These are phyloP conservation scores for Hanseniaspora sp. DNA, from an alignment of 1,139 yeast genomes.

Conservation along the genomic window DNA sequence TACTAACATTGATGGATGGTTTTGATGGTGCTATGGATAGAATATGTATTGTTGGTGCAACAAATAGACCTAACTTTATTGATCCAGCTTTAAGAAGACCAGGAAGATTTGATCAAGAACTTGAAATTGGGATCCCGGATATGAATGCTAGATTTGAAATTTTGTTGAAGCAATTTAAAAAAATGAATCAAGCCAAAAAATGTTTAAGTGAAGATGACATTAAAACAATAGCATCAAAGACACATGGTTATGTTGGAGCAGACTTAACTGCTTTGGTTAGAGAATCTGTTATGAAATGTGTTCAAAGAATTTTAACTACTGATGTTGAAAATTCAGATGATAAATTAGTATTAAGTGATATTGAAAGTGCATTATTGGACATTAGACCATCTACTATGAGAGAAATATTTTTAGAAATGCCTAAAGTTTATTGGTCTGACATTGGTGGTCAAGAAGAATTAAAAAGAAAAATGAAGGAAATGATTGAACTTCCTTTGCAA, in stretches of 20 bases:
- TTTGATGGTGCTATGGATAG: conserved; percentile 43
- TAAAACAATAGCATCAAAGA: conserved; percentile 48
- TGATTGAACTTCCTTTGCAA: conserved; percentile 81
- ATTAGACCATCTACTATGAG: conserved; percentile 95
- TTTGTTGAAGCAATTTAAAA: conserved; percentile 46
- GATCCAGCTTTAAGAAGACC: conserved; percentile 87
- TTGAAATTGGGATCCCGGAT: conserved; percentile 71
- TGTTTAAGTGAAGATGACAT: conserved; percentile 39
- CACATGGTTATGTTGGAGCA: conserved; percentile 75
- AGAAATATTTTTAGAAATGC: conserved; percentile 86
- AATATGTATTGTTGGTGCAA: conserved; percentile 70
- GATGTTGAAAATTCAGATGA: conserved; percentile 30
- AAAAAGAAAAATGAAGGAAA: conserved; percentile 70
- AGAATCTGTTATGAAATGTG: conserved; percentile 78
- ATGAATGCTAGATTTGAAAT: conserved; percentile 55
- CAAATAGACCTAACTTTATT: conserved; percentile 67
- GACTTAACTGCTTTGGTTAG: conserved; percentile 79
- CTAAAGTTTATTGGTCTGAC: conserved; percentile 86
- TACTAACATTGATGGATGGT: conserved; percentile 82
- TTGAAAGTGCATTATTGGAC: conserved; percentile 58
- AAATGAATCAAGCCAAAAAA: conserved; percentile 50
- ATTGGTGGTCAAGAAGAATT: conserved; percentile 89
- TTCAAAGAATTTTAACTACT: conserved; percentile 44
- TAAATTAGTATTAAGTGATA: conserved; percentile 35
- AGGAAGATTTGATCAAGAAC: conserved; percentile 83